Evolutionary conservation across 148 eudicot species (phyloP).

Genomic region (Spergularia bocconei): DNA sequence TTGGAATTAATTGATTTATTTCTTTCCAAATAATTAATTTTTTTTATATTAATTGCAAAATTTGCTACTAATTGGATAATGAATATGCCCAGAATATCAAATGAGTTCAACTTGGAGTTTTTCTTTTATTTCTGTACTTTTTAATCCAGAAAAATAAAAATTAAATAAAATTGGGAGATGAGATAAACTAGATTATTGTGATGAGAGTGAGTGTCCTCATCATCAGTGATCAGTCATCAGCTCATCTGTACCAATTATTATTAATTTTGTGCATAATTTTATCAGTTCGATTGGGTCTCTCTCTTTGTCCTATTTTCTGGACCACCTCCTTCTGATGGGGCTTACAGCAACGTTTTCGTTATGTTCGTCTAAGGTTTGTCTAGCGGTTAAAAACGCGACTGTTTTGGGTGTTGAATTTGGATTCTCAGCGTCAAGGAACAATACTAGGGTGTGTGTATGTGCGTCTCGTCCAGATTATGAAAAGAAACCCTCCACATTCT

Average conservation of each 20-base stretch:
- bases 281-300: neutral
- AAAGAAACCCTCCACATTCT: too few species aligned
- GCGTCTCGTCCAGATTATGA: too few species aligned
- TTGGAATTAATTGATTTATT: too few species aligned
- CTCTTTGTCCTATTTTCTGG: neutral
- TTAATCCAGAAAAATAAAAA: neutral
- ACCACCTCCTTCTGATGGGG: neutral
- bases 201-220: neutral
- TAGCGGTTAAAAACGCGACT: too few species aligned
- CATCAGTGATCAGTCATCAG: neutral
- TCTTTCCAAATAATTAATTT: slow-evolving; percentile 4
- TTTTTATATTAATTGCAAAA: neutral
- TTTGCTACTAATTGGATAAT: slow-evolving; percentile 1
- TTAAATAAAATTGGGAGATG: neutral
- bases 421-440: too few species aligned
- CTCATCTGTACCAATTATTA: slow-evolving; percentile 5
- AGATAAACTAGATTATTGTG: neutral
- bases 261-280: neutral
- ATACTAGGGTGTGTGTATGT: too few species aligned
- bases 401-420: too few species aligned
- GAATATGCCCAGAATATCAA: neutral
- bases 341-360: too few species aligned
- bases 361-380: too few species aligned
- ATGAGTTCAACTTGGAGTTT: neutral
- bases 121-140: neutral